Evolutionary conservation across 306 rosid species (phyloP).

Genomic region (Trifolium repens): DNA sequence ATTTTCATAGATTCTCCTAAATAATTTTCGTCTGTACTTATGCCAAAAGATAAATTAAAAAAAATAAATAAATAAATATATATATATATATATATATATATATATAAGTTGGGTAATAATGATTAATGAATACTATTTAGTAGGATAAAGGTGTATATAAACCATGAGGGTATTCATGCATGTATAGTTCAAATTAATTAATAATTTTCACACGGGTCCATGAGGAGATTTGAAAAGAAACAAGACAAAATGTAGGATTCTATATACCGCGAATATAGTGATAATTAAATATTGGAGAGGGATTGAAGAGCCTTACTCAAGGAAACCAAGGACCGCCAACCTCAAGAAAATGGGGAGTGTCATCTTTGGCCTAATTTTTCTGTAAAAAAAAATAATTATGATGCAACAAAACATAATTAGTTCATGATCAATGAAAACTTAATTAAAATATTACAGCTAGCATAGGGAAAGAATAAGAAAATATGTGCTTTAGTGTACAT

Average conservation of each 20-base stretch:
- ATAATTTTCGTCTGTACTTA: too few species aligned
- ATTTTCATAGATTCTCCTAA: too few species aligned
- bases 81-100: too few species aligned
- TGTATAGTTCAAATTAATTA: background rate
- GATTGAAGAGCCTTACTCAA: slow-evolving; percentile 75
- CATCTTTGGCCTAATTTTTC: slow-evolving; percentile 93
- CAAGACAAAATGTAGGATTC: slow-evolving; percentile 24
- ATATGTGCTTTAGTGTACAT: background rate
- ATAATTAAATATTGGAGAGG: background rate
- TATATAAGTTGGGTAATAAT: background rate
- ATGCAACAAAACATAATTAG: background rate
- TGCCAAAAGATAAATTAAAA: too few species aligned
- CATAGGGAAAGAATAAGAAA: background rate
- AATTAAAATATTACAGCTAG: background rate
- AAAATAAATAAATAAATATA: too few species aligned
- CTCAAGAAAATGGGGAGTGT: slow-evolving; percentile 79
- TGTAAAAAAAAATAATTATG: slow-evolving; percentile 39
- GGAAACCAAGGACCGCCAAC: slow-evolving; percentile 69
- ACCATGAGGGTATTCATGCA: slow-evolving; percentile 27
- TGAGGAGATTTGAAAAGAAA: slow-evolving; percentile 26
- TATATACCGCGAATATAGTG: slow-evolving; percentile 18
- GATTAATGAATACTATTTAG: background rate
- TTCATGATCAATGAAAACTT: background rate
- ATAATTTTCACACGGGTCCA: slow-evolving; percentile 5
- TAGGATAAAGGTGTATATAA: background rate